Evolutionary conservation across 1,284 basidiomycete genomes (phyloP).

Genomic region (Apiotrichum porosum): DNA sequence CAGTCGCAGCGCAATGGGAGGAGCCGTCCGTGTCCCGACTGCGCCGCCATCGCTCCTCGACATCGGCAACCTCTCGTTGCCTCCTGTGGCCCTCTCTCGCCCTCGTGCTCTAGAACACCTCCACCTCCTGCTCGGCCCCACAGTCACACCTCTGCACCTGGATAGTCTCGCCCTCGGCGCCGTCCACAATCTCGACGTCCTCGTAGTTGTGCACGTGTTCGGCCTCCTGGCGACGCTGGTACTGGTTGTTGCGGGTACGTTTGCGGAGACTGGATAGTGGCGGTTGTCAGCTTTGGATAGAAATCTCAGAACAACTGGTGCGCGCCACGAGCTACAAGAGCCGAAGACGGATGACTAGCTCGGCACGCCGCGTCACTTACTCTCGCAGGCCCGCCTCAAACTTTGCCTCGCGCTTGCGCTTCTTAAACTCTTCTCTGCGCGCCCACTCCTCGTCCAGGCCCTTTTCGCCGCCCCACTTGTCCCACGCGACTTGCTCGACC

Average conservation of each 20-base stretch:
- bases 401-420: conserved; percentile 85
- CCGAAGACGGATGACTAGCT: too few species aligned
- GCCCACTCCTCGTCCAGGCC: conserved; percentile 86
- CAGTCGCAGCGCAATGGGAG: too few species aligned
- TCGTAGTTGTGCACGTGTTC: conserved; percentile 82
- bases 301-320: too few species aligned
- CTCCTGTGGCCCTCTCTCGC: too few species aligned
- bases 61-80: too few species aligned
- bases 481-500: conserved; percentile 94
- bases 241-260: conserved; percentile 80
- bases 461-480: conserved; percentile 94
- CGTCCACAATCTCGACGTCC: conserved; percentile 53
- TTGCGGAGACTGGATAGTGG: conserved; percentile 56
- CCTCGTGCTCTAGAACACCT: too few species aligned
- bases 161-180: conserved; percentile 48
- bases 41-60: too few species aligned
- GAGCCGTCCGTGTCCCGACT: too few species aligned
- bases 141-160: conserved; percentile 70
- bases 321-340: too few species aligned
- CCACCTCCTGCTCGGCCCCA: conserved; percentile 80
- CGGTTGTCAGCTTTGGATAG: too few species aligned
- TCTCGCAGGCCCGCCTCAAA: conserved; percentile 81
- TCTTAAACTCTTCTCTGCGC: conserved; percentile 72
- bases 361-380: conserved; percentile 23
- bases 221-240: conserved; percentile 77